These are phyloP conservation scores for Monilinia fructicola DNA, from an alignment of 2,329 filamentous ascomycete species.

Conservation along the genomic window DNA sequence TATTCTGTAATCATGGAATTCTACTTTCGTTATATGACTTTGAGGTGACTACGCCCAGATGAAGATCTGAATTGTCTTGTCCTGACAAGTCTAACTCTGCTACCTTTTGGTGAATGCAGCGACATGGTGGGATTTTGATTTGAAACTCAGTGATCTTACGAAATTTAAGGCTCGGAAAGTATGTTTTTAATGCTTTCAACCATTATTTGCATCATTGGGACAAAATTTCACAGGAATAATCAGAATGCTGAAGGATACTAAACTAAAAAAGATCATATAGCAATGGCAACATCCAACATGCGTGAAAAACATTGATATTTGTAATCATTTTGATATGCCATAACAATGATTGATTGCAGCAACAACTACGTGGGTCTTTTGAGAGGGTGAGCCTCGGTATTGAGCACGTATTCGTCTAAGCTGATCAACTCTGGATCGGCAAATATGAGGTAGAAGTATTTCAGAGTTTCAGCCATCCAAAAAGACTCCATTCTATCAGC, in stretches of 20 bases:
- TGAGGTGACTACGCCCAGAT: too few relatives aligned
- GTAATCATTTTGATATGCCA: not conserved
- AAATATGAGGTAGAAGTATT: conserved; percentile 59
- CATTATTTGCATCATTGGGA: not conserved
- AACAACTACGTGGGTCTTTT: conserved; percentile 36
- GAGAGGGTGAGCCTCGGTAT: conserved; percentile 37
- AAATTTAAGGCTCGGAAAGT: not conserved
- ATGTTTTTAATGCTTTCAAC: not conserved
- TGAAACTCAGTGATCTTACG: too few relatives aligned
- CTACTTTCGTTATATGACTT: too few relatives aligned
- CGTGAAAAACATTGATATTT: not conserved
- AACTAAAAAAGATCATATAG: too few relatives aligned
- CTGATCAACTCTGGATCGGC: conserved; percentile 52
- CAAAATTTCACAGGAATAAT: too few relatives aligned
- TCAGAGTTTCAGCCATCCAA: conserved; percentile 64
- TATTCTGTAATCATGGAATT: too few relatives aligned
- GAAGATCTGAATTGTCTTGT: not conserved
- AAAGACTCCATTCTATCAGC: conserved; percentile 59
- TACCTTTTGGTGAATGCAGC: not conserved
- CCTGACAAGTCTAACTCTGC: not conserved
- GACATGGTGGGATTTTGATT: not conserved
- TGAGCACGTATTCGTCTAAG: conserved; percentile 59
- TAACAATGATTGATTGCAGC: fast-evolving
- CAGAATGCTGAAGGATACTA: too few relatives aligned
- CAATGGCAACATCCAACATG: too few relatives aligned